A percentile compares a stretch with the other conserved stretches of the same genome.
Conservation (phyloP, 148 eudicot genomes). For the Amaranthus palmeri region DNA sequence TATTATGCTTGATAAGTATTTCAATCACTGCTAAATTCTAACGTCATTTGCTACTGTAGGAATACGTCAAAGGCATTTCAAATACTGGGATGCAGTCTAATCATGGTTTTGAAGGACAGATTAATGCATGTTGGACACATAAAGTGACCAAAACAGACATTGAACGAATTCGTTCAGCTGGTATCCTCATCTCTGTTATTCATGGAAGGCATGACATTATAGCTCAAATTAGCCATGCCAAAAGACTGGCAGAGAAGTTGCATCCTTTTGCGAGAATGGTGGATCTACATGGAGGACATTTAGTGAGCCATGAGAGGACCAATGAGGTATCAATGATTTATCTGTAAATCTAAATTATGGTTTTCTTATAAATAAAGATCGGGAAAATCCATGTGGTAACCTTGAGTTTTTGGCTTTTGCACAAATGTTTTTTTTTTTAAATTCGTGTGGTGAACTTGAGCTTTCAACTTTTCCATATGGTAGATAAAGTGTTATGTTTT, state of each 20-base stretch:
- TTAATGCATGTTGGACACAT: constrained; percentile 95
- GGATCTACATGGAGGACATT: constrained; percentile 89
- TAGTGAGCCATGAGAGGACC: constrained; percentile 92
- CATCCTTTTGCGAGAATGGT: constrained; percentile 79
- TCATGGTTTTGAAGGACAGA: constrained; percentile 88
- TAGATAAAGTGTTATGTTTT: too few relatives aligned
- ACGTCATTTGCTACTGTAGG: constrained; percentile 39
- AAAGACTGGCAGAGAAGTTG: constrained; percentile 70
- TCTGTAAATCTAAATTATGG: neutral
- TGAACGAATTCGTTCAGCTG: constrained; percentile 54
- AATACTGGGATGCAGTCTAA: constrained; percentile 87
- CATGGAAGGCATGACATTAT: constrained; percentile 96
- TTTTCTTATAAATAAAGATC: neutral
- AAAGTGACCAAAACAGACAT: constrained; percentile 58
- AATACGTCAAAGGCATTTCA: constrained; percentile 83
- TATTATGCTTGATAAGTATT: too few relatives aligned
- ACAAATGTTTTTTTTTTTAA: too few relatives aligned
- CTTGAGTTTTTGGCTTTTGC: neutral
- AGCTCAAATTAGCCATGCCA: constrained; percentile 83
- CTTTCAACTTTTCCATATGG: too few relatives aligned
- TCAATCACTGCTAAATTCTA: neutral
- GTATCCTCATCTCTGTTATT: constrained; percentile 78
- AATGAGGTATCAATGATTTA: constrained; percentile 58
- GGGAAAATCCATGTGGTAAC: neutral
- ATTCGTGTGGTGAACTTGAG: too few relatives aligned